Evolutionary conservation across 768 basidiomycete species (phyloP).

Genomic region (Amanita molliuscula): DNA sequence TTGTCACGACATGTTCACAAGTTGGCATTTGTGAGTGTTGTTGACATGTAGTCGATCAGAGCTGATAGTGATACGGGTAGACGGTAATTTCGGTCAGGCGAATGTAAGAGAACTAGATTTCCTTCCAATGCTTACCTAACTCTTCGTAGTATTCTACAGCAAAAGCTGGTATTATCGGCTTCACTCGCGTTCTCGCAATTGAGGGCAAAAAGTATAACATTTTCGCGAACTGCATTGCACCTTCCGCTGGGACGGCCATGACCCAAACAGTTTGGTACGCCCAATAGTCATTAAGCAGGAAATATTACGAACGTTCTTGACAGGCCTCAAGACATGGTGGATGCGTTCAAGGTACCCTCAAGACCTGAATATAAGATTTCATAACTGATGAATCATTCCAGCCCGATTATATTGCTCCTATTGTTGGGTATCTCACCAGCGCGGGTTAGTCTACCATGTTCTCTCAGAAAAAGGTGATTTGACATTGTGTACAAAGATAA

Average conservation of each 20-base stretch:
- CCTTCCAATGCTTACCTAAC: constrained; percentile 3
- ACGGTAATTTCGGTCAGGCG: constrained; percentile 93
- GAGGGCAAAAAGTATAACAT: constrained; percentile 93
- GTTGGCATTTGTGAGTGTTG: constrained; percentile 77
- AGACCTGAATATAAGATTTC: background rate
- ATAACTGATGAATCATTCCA: constrained; percentile 15
- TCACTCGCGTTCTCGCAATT: constrained; percentile 83
- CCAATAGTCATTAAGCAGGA: background rate
- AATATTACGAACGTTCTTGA: background rate
- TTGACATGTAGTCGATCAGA: background rate
- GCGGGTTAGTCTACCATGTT: constrained; percentile 29
- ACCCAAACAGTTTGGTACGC: constrained; percentile 70
- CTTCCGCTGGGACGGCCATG: constrained; percentile 88
- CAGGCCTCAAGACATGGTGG: constrained; percentile 78
- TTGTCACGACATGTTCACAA: constrained; percentile 88
- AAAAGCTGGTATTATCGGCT: constrained; percentile 83
- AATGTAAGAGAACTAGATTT: constrained; percentile 38
- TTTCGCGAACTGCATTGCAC: constrained; percentile 78
- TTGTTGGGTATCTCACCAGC: constrained; percentile 86
- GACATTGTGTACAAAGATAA: constrained; percentile 38
- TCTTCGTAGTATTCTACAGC: constrained; percentile 71
- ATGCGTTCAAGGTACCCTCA: constrained; percentile 69
- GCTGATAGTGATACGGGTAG: constrained; percentile 24
- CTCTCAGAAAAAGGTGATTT: background rate
- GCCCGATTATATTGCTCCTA: constrained; percentile 88